Percentiles rank a stretch among this genome's conserved stretches.
These are phyloP conservation scores for Waltergamsia citrina DNA, from an alignment of 2,329 filamentous ascomycete species.

Conservation along the genomic window DNA sequence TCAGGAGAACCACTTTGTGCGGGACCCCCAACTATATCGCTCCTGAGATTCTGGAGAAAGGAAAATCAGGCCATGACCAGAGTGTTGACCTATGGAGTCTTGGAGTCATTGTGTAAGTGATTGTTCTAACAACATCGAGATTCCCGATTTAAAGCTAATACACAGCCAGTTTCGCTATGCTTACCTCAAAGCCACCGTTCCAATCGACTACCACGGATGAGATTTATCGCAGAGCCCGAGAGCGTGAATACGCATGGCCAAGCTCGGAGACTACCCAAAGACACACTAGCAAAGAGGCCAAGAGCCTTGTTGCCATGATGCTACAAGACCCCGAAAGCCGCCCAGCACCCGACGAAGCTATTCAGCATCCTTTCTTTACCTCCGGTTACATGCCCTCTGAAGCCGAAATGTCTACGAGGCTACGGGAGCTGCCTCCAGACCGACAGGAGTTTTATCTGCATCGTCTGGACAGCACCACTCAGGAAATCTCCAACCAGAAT, in stretches of 20 bases:
- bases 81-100: conserved; percentile 98
- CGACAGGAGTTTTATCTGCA: conserved; percentile 46
- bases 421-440: conserved; percentile 49
- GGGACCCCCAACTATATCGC: conserved; percentile 98
- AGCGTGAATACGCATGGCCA: conserved; percentile 75
- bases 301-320: conserved; percentile 68
- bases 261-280: conserved; percentile 54
- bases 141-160: background rate
- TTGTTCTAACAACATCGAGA: background rate
- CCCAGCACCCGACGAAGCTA: conserved; percentile 68
- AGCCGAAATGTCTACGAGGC: conserved; percentile 46
- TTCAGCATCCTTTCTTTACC: conserved; percentile 72
- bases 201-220: conserved; percentile 85
- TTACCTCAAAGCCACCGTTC: conserved; percentile 92
- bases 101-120: conserved; percentile 84
- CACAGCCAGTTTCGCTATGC: conserved; percentile 73
- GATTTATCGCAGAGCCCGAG: conserved; percentile 64
- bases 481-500: conserved; percentile 38
- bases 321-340: conserved; percentile 66
- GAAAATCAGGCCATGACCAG: conserved; percentile 89
- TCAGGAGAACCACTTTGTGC: conserved; percentile 83
- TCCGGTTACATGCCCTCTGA: conserved; percentile 61
- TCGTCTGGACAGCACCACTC: conserved; percentile 32
- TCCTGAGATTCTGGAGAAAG: conserved; percentile 90
- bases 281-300: conserved; percentile 65